Conservation (phyloP, 2,329 filamentous ascomycete species). For the Paecilomyces sp. region DNA sequence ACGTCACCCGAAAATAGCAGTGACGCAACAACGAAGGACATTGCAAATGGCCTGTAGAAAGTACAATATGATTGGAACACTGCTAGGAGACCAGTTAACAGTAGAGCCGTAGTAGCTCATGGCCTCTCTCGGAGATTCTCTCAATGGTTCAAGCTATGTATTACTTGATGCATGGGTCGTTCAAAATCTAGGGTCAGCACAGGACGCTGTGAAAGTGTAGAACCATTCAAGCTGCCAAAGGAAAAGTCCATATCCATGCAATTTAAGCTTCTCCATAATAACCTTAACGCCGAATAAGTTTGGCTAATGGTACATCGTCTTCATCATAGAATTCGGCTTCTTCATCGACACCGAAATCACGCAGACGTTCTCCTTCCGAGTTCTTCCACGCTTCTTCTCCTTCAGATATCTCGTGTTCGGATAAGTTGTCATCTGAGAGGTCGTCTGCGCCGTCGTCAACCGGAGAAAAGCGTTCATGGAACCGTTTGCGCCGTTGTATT, state of each 20-base stretch:
- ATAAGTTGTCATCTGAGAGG: slow-evolving; percentile 12
- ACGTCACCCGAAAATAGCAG: not conserved
- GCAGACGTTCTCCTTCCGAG: slow-evolving; percentile 54
- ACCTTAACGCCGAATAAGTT: slow-evolving; percentile 1
- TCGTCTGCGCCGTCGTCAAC: slow-evolving; percentile 8
- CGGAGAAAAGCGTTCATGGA: slow-evolving; percentile 31
- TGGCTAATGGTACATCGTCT: slow-evolving; percentile 51
- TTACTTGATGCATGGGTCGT: not conserved
- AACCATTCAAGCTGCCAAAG: not conserved
- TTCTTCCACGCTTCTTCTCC: slow-evolving; percentile 58
- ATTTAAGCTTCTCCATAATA: not conserved
- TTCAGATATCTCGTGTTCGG: slow-evolving; percentile 20
- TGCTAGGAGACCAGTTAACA: not conserved
- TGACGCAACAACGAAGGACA: not conserved
- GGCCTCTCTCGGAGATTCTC: not conserved
- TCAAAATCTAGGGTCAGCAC: too few species aligned
- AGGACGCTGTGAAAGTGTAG: too few species aligned
- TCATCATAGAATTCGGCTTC: slow-evolving; percentile 58
- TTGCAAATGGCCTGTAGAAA: not conserved
- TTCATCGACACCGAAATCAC: slow-evolving; percentile 60
- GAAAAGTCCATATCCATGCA: not conserved
- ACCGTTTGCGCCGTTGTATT: slow-evolving; percentile 33
- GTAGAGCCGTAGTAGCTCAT: not conserved
- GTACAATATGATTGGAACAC: not conserved
- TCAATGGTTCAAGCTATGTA: too few species aligned